A percentile compares a stretch with the other conserved stretches of the same genome.
phyloP scores from a whole-genome alignment of 2,329 filamentous ascomycete species.

The Huntiella omanensis region DNA sequence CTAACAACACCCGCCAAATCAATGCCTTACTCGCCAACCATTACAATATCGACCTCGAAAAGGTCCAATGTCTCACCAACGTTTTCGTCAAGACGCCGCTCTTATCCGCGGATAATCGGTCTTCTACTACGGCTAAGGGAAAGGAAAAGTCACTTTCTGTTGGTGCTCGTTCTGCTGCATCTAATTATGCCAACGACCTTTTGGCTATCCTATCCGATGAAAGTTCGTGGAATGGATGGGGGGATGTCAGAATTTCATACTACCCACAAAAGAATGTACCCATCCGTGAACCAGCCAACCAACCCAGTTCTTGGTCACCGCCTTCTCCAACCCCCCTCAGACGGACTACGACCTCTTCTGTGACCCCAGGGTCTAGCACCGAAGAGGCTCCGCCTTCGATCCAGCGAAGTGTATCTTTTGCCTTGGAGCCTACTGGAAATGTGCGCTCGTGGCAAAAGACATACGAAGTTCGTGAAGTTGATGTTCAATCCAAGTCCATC shows the following conservation, averaged over 20 bases:
- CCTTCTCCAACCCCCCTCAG: conserved; percentile 39
- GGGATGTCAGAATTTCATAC: conserved; percentile 62
- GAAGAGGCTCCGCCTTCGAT: conserved; percentile 33
- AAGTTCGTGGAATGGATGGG: conserved; percentile 55
- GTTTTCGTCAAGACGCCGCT: conserved; percentile 61
- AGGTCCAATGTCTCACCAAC: conserved; percentile 63
- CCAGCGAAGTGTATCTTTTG: conserved; percentile 22
- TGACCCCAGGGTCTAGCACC: background rate
- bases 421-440: conserved; percentile 13
- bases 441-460: conserved; percentile 30
- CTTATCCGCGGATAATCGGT: conserved; percentile 28
- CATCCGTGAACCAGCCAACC: background rate
- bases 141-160: conserved; percentile 45
- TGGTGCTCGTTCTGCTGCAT: conserved; percentile 21
- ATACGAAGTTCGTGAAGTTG: conserved; percentile 39
- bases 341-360: background rate
- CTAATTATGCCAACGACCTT: conserved; percentile 64
- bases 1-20: conserved; percentile 37
- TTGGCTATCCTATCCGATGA: conserved; percentile 47
- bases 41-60: conserved; percentile 62
- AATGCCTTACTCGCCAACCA: conserved; percentile 67
- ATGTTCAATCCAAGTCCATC: conserved; percentile 31
- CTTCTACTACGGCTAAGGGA: conserved; percentile 43
- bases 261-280: conserved; percentile 32
- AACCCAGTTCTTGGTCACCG: background rate